Conservation (phyloP, 306 rosid species). For the Lathyrus aphaca region DNA sequence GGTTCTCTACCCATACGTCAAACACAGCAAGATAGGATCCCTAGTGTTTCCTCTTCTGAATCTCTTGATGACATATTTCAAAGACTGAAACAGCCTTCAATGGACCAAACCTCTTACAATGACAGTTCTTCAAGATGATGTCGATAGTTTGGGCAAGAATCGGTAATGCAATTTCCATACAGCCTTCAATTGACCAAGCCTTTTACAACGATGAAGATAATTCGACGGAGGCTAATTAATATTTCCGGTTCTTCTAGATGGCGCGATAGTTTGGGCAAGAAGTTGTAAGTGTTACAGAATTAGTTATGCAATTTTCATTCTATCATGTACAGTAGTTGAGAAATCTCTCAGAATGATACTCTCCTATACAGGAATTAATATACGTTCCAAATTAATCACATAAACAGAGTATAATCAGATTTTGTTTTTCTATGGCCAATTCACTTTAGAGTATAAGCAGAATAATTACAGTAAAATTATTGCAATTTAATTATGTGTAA, state of each 20-base stretch:
- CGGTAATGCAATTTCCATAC: constrained; percentile 38
- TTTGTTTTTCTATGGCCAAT: neutral
- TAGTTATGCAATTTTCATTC: constrained; percentile 40
- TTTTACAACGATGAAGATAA: too few relatives aligned
- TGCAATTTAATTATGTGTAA: constrained; percentile 7
- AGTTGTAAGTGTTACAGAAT: neutral
- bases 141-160: constrained; percentile 30
- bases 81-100: constrained; percentile 76
- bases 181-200: too few relatives aligned
- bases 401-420: constrained; percentile 3
- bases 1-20: constrained; percentile 66
- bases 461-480: neutral
- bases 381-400: constrained; percentile 34
- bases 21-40: constrained; percentile 52
- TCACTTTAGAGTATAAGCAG: neutral
- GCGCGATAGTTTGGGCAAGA: constrained; percentile 37
- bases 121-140: constrained; percentile 55
- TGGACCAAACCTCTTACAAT: constrained; percentile 44
- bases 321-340: constrained; percentile 56
- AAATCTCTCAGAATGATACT: constrained; percentile 31
- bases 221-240: too few relatives aligned
- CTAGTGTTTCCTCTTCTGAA: constrained; percentile 70
- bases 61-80: constrained; percentile 96
- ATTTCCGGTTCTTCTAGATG: constrained; percentile 47
- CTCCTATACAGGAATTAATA: constrained; percentile 36